Evolutionary conservation across 2,329 filamentous ascomycete genomes (phyloP), one percentile per base, ranked within the genome.

Genomic region (Beauveria sp.): DNA sequence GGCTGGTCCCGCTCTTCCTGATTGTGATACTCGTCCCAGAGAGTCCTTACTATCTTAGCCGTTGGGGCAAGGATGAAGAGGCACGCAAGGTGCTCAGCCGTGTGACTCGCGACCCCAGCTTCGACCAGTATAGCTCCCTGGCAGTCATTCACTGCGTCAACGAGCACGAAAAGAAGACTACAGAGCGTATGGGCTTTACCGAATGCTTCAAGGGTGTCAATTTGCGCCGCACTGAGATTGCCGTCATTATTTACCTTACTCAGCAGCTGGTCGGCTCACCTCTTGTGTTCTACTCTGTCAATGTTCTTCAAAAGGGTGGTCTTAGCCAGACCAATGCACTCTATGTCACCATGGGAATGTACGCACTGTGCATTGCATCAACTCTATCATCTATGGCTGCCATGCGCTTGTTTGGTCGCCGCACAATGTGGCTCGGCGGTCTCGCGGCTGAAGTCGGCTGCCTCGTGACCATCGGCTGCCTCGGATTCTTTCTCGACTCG

Each of bases 261-360:
- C 81, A 83, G 64, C 81, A 81, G 61, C 70, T 81, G 2, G 78
- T 78, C 61, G 80, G 81, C 50, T 79, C 79, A 60, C 76, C 78
- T 2, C 80, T 84, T 67, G 80, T 80, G 28, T 76, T 76, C 56
- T 83, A 81, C 66, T 80, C 78, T 2, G 79, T 79, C 10, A 82
- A 83, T 65, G 70, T 76, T 61, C 79, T 82, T 62, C 71, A 80
- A 62, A 78, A 81, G 67, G 80, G 78, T 3, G 80, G 80, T 7
- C 69, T 83, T 26, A 64, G 64, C 5, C 66, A 72, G 16, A 67
- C 65, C 9, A 71, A 73, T 34, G 71, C 80, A 1, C 80, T 79
- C 59, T 71, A 73, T 37, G 78, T 82, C 61, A 76, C 77, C 3
- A 71, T 81, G 64, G 79, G 73, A 3, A 70, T 73, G 54, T 66